Evolutionary conservation across 768 basidiomycete genomes (phyloP).

Genomic region (Strobilomyces dryophilus): DNA sequence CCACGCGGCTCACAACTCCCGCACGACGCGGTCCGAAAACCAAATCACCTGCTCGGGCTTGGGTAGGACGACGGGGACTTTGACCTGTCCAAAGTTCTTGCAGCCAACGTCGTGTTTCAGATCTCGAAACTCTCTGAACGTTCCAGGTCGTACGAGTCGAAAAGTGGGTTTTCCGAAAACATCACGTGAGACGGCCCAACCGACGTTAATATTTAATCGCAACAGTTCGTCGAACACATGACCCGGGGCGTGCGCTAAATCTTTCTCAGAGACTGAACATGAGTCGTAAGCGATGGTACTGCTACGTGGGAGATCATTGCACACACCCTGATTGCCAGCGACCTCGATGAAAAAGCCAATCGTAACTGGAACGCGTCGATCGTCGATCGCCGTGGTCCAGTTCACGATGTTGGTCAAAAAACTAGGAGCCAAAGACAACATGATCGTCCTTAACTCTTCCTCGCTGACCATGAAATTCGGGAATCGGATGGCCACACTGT

Average conservation of each 20-base stretch:
- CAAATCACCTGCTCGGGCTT: constrained; percentile 1
- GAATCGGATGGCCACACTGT: not conserved
- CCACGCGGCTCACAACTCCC: constrained; percentile 6
- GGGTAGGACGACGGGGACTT: too few relatives aligned
- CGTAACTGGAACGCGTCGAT: constrained; percentile 3
- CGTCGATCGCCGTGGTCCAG: constrained; percentile 14
- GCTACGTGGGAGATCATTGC: too few relatives aligned
- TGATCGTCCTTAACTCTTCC: constrained; percentile 5
- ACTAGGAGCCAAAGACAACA: not conserved
- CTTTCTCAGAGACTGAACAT: not conserved
- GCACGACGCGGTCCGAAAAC: constrained; percentile 12
- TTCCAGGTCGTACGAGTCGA: constrained; percentile 11
- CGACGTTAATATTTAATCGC: not conserved
- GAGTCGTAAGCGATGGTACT: not conserved
- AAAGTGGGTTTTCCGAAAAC: constrained; percentile 9
- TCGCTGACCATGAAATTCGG: constrained; percentile 8
- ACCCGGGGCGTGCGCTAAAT: not conserved
- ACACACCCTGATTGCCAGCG: constrained; percentile 4
- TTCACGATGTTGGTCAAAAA: constrained; percentile 1
- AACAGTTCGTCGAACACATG: constrained; percentile 10
- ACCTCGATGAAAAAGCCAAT: constrained; percentile 18
- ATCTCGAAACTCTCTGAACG: constrained; percentile 22
- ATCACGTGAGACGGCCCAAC: not conserved
- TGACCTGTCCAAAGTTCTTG: not conserved
- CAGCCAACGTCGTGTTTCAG: constrained; percentile 12